Base-by-base conservation (phyloP, 2,329 filamentous ascomycete species). In the Pseudogymnoascus pannorum region DNA sequence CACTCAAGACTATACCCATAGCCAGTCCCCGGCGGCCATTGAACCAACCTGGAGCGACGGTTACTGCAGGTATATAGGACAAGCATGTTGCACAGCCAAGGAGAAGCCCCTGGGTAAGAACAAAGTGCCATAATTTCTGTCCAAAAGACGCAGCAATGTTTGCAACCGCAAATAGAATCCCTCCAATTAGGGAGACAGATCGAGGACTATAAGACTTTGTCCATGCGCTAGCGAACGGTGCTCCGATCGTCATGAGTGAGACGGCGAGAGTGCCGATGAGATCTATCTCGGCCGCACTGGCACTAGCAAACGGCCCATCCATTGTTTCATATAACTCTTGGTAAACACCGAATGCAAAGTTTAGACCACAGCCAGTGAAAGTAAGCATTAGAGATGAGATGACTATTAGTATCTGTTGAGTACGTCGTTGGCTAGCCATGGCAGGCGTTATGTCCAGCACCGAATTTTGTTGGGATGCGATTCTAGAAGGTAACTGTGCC, bases 321-420 rank as follows among this genome's bases (percentile, higher is more conserved):
- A 75, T 67, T 3, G 68, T 66, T 57, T 75, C 73, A 36, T 75
- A 76, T 0, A 75, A 67, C 5, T 71, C 73, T 67, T 76, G 73
- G 51, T 75, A 76, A 36, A 76, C 72, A 31, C 74, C 74, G 40
- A 75, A 76, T 8, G 72, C 69, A 60, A 76, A 76, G 51, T 71
- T 72, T 18, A 75, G 69, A 20, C 73, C 73, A 54, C 73, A 74
- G 54, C 67, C 68, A 33, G 71, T 74, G 51, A 74, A 73, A 9
- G 71, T 70, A 7, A 74, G 65, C 12, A 68, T 64, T 57, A 72
- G 72, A 36, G 70, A 63, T 42, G 65, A 68, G 48, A 58, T 60
- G 58, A 60, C 38, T 33, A 64, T 59, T 22, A 66, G 26, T 20
- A 65, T 60, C 22, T 54, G 48, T 31, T 54, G 48, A 12, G 24